Conservation (phyloP, 108 stramenopile genomes). For the Cyclostephanos invisitatus region DNA sequence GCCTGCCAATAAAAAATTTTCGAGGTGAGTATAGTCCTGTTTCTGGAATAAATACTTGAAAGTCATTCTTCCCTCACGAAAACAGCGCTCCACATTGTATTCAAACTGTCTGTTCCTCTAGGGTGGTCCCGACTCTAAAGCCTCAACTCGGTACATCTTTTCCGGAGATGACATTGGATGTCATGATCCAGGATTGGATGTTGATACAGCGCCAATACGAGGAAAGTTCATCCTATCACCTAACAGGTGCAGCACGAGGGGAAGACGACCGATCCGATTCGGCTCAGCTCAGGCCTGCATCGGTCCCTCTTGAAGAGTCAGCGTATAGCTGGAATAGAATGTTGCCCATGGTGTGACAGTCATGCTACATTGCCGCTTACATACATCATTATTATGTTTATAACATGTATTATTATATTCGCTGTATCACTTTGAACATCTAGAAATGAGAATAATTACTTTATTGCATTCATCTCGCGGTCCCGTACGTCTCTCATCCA, state of each 20-base stretch:
- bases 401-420: neutral
- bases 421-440: no score
- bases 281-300: conserved; percentile 20
- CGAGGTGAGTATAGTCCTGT: conserved; percentile 24
- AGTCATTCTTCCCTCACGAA: neutral
- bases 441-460: no score
- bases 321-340: conserved; percentile 23
- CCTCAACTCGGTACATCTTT: conserved; percentile 20
- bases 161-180: conserved; percentile 43
- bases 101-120: neutral
- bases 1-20: conserved; percentile 24
- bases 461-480: no score
- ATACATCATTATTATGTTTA: neutral
- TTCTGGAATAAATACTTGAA: neutral
- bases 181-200: conserved; percentile 47
- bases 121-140: conserved; percentile 23
- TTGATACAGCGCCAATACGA: conserved; percentile 35
- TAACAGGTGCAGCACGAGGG: conserved; percentile 33
- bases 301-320: conserved; percentile 33
- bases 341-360: conserved; percentile 20
- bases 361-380: neutral
- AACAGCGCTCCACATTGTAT: neutral
- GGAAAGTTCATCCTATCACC: conserved; percentile 37
- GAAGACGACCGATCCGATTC: conserved; percentile 28
- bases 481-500: no score